Base-by-base conservation (phyloP, 2,329 filamentous ascomycete genomes). In the Ophiostoma montium region DNA sequence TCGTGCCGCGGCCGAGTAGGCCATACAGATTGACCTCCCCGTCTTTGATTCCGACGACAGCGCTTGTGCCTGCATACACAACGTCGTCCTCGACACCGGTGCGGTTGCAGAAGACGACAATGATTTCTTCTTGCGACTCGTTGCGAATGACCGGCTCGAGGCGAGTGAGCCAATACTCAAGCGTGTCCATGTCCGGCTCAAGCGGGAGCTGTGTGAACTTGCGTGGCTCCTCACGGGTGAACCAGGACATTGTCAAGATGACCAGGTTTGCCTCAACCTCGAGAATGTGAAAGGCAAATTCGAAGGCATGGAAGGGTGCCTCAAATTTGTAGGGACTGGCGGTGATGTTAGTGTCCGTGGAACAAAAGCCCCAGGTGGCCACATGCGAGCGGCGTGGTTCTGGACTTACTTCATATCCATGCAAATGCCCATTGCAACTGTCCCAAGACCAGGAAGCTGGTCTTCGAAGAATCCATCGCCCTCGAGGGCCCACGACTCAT, bases 201-300 rank as follows among this genome's bases (percentile, higher is more conserved):
- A 70, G 60, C 0, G 75, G 75, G 54, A 54, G 66, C 27, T 56
- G 68, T 51, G 58, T 76, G 59, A 67, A 78, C 8, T 52, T 50
- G 16, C 57, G 68, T 1, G 63, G 69, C 57, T 69, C 72, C 53
- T 69, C 77, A 49, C 61, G 68, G 2, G 83, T 86, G 31, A 85
- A 67, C 85, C 84, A 90, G 0, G 86, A 84, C 85, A 89, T 89
- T 4, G 75, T 78, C 0, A 90, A 56, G 32, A 88, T 75, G 2
- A 86, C 78, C 0, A 89, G 54, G 13, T 78, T 76, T 0, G 81
- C 74, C 0, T 70, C 58, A 0, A 65, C 64, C 1, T 76, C 64
- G 0, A 86, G 60, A 6, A 81, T 66, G 39, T 84, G 77, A 21
- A 67, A 72, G 0, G 71, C 72, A 53, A 74, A 74, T 51, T 74